These are phyloP conservation scores for Candida mattraensis DNA, from an alignment of 805 yeast species.

Conservation along the genomic window DNA sequence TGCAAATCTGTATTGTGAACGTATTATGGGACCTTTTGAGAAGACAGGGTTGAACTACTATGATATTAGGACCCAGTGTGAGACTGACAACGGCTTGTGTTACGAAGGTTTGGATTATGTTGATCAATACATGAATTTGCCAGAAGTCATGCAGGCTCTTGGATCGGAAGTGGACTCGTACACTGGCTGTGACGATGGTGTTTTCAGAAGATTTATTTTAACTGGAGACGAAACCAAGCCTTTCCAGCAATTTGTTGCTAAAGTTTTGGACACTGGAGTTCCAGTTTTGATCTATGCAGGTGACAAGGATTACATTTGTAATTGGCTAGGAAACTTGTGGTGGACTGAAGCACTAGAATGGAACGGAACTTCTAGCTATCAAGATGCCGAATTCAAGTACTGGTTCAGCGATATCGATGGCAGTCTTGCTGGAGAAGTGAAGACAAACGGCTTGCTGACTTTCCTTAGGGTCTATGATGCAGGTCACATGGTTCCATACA, in stretches of 20 bases:
- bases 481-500: conserved; percentile 95
- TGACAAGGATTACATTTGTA: conserved; percentile 93
- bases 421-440: conserved; percentile 37
- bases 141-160: conserved; percentile 72
- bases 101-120: conserved; percentile 76
- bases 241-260: conserved; percentile 72
- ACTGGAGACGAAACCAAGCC: conserved; percentile 95
- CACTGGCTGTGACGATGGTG: conserved; percentile 73
- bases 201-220: conserved; percentile 76
- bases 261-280: conserved; percentile 65
- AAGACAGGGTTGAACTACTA: conserved; percentile 88
- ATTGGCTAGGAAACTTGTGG: conserved; percentile 92
- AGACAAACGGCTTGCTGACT: conserved; percentile 61
- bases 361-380: conserved; percentile 20
- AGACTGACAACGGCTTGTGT: conserved; percentile 61
- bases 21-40: conserved; percentile 77
- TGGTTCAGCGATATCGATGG: conserved; percentile 33
- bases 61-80: conserved; percentile 83
- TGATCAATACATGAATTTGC: conserved; percentile 75
- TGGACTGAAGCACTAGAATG: conserved; percentile 74
- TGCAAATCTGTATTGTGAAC: conserved; percentile 87
- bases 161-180: conserved; percentile 88
- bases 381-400: conserved; percentile 17
- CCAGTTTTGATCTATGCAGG: conserved; percentile 94
- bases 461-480: conserved; percentile 85